phyloP scores from a whole-genome alignment of 1,139 yeast genomes.

The Geotrichum aggregatum region DNA sequence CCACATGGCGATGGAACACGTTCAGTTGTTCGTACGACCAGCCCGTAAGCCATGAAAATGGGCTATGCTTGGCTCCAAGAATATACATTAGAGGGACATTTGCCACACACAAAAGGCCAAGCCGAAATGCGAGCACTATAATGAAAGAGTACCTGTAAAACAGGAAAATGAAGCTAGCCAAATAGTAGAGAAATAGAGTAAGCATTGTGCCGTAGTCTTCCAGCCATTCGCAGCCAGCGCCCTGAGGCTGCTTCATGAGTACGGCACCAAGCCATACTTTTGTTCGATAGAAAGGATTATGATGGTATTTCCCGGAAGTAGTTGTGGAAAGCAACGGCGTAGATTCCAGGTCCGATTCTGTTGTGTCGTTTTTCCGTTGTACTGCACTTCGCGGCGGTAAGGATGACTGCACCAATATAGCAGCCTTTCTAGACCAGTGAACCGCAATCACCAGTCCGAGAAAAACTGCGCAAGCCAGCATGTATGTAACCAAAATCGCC shows the following conservation, averaged over 20 bases:
- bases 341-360: background rate
- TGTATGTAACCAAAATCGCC: background rate
- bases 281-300: background rate
- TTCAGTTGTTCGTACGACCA: conserved; percentile 36
- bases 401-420: background rate
- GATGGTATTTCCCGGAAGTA: background rate
- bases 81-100: conserved; percentile 32
- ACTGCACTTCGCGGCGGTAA: background rate
- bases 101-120: conserved; percentile 29
- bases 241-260: conserved; percentile 17
- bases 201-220: conserved; percentile 16
- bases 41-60: conserved; percentile 30
- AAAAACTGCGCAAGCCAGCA: background rate
- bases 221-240: conserved; percentile 1
- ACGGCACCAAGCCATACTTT: conserved; percentile 6
- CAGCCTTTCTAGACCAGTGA: background rate
- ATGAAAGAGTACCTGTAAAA: conserved; percentile 22
- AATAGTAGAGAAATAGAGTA: conserved; percentile 13
- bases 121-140: conserved; percentile 28
- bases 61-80: conserved; percentile 32
- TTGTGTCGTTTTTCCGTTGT: background rate
- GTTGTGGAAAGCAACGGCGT: background rate
- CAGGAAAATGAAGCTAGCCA: conserved; percentile 19
- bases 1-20: conserved; percentile 31
- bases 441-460: background rate